Conservation (phyloP, 805 yeast species). For the Saturnispora halmiae region DNA sequence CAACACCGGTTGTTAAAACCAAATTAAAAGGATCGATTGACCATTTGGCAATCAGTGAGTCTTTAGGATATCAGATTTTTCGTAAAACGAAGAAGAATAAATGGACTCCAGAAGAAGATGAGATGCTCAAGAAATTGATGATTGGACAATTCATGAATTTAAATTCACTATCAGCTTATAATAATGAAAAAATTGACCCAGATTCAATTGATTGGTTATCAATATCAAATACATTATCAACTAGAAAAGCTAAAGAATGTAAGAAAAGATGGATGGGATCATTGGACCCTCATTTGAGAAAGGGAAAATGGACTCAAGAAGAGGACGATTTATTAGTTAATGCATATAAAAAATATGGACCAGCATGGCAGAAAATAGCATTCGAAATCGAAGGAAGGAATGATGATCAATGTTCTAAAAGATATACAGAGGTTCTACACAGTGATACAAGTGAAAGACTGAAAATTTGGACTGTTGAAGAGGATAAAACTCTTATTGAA, state of each 20-base stretch:
- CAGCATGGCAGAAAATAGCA: constrained; percentile 82
- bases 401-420: constrained; percentile 89
- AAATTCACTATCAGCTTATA: constrained; percentile 16
- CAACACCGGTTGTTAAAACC: constrained; percentile 9
- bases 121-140: constrained; percentile 37
- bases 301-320: constrained; percentile 79
- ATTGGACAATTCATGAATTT: constrained; percentile 24
- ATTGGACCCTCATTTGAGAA: constrained; percentile 68
- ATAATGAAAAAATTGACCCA: constrained; percentile 25
- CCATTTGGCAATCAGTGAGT: constrained; percentile 54
- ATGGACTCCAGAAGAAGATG: constrained; percentile 74
- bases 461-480: constrained; percentile 70
- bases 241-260: constrained; percentile 70
- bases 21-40: constrained; percentile 30
- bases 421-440: constrained; percentile 81
- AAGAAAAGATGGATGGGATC: constrained; percentile 83
- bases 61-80: constrained; percentile 67
- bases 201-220: constrained; percentile 54
- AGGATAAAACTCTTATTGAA: constrained; percentile 61
- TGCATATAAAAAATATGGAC: constrained; percentile 62
- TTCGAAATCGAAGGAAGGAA: constrained; percentile 72
- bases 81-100: constrained; percentile 52
- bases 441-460: constrained; percentile 71
- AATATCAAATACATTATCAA: constrained; percentile 37
- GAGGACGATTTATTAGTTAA: constrained; percentile 62